Conservation (phyloP, 768 basidiomycete species). For the Pulveroboletus sp. region DNA sequence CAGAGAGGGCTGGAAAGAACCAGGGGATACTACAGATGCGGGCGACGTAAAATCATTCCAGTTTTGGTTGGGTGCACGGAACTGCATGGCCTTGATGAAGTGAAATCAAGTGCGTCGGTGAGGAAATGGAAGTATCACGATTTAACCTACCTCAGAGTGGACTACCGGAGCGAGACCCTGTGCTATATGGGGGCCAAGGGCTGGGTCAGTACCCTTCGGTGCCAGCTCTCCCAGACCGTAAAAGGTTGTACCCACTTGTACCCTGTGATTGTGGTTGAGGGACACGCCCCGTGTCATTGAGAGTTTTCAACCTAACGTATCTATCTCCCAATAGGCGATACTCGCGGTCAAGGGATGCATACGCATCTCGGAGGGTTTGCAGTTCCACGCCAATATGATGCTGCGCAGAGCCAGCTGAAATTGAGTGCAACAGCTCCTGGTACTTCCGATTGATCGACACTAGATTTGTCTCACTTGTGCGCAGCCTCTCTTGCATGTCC, state of each 20-base stretch:
- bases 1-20: neutral
- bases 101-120: neutral
- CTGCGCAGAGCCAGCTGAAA: constrained; percentile 11
- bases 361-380: constrained; percentile 12
- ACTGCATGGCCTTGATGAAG: neutral
- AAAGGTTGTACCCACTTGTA: constrained; percentile 2
- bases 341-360: constrained; percentile 20
- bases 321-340: constrained; percentile 18
- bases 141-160: constrained; percentile 10
- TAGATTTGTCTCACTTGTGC: constrained; percentile 17
- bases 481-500: constrained; percentile 26
- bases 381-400: constrained; percentile 20
- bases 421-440: constrained; percentile 19
- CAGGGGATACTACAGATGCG: constrained; percentile 1
- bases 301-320: constrained; percentile 15
- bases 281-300: constrained; percentile 1
- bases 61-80: constrained; percentile 4
- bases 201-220: neutral
- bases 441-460: constrained; percentile 19
- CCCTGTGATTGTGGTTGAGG: constrained; percentile 9
- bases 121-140: neutral
- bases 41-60: constrained; percentile 5
- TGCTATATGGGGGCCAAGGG: neutral
- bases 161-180: constrained; percentile 1
- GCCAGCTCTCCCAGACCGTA: neutral